These are phyloP conservation scores for Melanopsichium pennsylvanicum DNA, from an alignment of 1,284 basidiomycete species.

Conservation along the genomic window DNA sequence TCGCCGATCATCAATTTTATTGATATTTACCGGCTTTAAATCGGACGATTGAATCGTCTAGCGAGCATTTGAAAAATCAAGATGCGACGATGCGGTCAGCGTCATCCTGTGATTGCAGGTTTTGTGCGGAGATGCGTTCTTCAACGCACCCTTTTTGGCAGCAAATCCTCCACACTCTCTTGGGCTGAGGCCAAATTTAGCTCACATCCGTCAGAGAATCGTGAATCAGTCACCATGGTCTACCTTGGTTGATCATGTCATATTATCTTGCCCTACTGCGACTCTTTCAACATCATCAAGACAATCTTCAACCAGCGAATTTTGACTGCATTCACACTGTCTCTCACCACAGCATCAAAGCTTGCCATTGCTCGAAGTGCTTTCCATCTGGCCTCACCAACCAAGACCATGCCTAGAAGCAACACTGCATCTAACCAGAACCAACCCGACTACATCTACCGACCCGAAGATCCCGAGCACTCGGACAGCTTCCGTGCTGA, in stretches of 20 bases:
- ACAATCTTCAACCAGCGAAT: neutral
- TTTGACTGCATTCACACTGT: slow-evolving; percentile 1
- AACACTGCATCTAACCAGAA: slow-evolving; percentile 12
- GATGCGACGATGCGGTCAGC: slow-evolving; percentile 14
- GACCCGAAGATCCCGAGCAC: slow-evolving; percentile 48
- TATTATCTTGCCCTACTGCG: neutral
- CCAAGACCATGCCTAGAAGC: slow-evolving; percentile 30
- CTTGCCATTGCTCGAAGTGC: too few relatives aligned
- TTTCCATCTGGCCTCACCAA: too few relatives aligned
- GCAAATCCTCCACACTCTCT: too few relatives aligned
- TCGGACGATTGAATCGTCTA: neutral
- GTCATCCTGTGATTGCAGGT: slow-evolving; percentile 25
- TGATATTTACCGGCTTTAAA: too few relatives aligned
- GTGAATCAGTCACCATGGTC: too few relatives aligned
- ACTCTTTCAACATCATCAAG: neutral
- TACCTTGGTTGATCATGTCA: neutral
- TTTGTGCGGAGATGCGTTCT: too few relatives aligned
- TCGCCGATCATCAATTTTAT: slow-evolving; percentile 3
- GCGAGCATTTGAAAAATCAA: too few relatives aligned
- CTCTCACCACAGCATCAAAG: too few relatives aligned
- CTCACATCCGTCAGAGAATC: too few relatives aligned
- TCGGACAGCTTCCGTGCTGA: slow-evolving; percentile 23
- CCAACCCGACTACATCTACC: slow-evolving; percentile 64
- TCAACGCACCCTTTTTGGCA: too few relatives aligned
- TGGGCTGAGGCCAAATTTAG: slow-evolving; percentile 10